These are phyloP conservation scores for Funneliformis geosporum DNA, from an alignment of 192 early-diverging fungal genomes.

Conservation along the genomic window DNA sequence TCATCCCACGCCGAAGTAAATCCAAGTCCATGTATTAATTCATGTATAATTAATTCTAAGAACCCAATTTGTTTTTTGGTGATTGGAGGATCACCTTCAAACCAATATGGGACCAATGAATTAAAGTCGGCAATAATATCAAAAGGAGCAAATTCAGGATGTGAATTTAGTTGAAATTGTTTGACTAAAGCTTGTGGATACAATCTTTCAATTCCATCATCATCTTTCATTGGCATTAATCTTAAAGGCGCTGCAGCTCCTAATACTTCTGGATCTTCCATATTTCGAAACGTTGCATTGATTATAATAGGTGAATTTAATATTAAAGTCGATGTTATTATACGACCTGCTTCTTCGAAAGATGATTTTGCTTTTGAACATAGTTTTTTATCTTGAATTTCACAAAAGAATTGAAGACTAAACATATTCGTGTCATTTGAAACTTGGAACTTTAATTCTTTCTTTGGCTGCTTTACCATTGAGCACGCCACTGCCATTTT, in stretches of 20 bases:
- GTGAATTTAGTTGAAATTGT: neutral
- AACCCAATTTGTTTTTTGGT: conserved; percentile 1
- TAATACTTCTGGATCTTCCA: neutral
- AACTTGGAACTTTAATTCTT: no score
- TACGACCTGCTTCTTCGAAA: no score
- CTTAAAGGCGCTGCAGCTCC: neutral
- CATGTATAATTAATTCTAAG: neutral
- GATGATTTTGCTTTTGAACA: no score
- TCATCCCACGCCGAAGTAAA: neutral
- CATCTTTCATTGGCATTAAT: neutral
- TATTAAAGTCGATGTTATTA: no score
- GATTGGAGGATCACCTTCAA: neutral
- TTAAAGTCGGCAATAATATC: conserved; percentile 1
- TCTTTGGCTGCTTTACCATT: no score
- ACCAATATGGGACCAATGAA: neutral
- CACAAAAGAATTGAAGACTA: no score
- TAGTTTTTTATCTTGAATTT: no score
- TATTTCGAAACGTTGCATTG: no score
- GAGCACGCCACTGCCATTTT: no score
- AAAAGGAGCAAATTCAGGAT: neutral
- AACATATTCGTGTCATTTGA: no score
- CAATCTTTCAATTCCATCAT: neutral
- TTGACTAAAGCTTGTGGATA: conserved; percentile 21
- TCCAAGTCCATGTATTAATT: conserved; percentile 16
- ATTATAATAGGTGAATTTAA: no score